Evolutionary conservation across 179 eudicot species (phyloP).

Genomic region (Sideroxylon spinosum): DNA sequence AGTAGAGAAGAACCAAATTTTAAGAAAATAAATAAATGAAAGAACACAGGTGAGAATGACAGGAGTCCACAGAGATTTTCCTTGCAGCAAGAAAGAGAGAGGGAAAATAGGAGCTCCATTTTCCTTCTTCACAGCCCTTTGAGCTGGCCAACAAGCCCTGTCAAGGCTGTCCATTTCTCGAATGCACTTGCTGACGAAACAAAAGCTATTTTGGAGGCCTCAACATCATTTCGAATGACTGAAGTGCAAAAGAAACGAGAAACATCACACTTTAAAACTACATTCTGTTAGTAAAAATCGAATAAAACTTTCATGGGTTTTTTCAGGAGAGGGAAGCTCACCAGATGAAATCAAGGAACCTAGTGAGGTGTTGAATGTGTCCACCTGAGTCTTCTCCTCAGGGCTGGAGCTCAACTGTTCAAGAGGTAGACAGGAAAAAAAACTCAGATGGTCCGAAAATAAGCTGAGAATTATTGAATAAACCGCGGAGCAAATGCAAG

Average conservation of each 20-base stretch:
- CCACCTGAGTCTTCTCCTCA: conserved; percentile 74
- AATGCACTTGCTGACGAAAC: conserved; percentile 79
- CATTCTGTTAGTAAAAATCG: neutral
- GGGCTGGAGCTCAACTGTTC: conserved; percentile 62
- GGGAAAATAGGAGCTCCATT: neutral
- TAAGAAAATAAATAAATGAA: too few relatives aligned
- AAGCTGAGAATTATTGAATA: neutral
- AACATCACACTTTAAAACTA: neutral
- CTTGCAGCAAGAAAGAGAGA: neutral
- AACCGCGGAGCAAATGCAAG: neutral
- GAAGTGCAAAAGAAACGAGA: neutral
- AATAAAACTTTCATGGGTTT: neutral
- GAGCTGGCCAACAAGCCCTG: conserved; percentile 66
- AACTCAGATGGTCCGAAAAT: neutral
- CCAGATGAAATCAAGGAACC: conserved; percentile 71
- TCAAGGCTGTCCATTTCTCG: conserved; percentile 81
- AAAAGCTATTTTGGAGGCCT: conserved; percentile 69
- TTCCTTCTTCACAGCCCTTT: conserved; percentile 66
- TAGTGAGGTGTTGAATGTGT: conserved; percentile 63
- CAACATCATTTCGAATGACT: conserved; percentile 63
- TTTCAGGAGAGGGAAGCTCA: conserved; percentile 16
- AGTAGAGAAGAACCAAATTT: conserved; percentile 4
- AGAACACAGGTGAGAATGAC: neutral
- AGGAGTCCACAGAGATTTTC: neutral
- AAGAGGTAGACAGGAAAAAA: neutral